Percentiles rank a stretch among this genome's conserved stretches.
Evolutionary conservation across 352 stramenopile genomes (phyloP).

Genomic region (Globisporangium splendens): DNA sequence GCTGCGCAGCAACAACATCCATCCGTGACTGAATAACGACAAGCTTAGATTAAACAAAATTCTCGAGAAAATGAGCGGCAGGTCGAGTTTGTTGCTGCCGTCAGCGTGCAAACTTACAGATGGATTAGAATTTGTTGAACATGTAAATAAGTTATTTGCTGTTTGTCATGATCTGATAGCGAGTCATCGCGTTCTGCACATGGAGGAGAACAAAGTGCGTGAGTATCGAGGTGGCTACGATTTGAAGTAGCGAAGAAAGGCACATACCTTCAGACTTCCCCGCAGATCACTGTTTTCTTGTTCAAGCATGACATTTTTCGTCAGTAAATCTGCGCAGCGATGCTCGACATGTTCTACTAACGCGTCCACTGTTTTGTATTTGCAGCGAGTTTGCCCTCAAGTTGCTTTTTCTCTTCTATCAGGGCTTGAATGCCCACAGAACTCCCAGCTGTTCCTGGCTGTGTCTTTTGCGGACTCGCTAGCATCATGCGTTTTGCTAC

Average conservation of each 20-base stretch:
- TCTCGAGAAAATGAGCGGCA: neutral
- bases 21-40: constrained; percentile 28
- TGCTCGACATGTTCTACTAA: constrained; percentile 51
- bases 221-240: neutral
- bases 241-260: neutral
- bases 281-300: constrained; percentile 59
- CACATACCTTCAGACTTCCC: constrained; percentile 24
- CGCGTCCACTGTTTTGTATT: constrained; percentile 41
- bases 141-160: constrained; percentile 5
- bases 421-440: constrained; percentile 7
- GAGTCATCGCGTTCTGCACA: constrained; percentile 2
- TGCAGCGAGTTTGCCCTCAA: constrained; percentile 29
- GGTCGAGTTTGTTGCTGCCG: neutral
- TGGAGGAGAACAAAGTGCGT: neutral
- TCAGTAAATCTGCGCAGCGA: constrained; percentile 55
- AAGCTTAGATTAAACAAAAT: constrained; percentile 1
- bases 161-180: neutral
- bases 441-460: neutral
- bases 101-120: neutral
- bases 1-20: constrained; percentile 88
- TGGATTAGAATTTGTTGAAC: constrained; percentile 2
- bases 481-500: neutral
- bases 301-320: constrained; percentile 67
- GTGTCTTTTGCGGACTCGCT: neutral
- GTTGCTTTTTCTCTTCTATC: constrained; percentile 24